A percentile compares a stretch with the other conserved stretches of the same genome.
phyloP scores from a whole-genome alignment of 2,329 filamentous ascomycete species.

The Albifimbria verrucaria region DNA sequence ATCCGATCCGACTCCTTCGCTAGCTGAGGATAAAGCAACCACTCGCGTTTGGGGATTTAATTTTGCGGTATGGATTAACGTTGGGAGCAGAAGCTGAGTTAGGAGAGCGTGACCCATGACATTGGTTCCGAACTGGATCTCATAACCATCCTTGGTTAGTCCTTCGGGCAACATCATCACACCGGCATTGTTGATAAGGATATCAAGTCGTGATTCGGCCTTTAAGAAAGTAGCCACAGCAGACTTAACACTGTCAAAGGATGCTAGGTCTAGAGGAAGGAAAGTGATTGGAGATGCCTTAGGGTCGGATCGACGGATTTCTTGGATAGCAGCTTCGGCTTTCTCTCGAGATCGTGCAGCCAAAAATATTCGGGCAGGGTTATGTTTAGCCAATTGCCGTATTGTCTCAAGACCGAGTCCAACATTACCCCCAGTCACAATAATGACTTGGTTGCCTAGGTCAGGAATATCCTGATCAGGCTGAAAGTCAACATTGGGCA shows the following conservation, averaged over 20 bases:
- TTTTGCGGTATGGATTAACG: constrained; percentile 26
- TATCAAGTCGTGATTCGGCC: constrained; percentile 9
- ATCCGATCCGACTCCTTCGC: no score
- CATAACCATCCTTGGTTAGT: constrained; percentile 11
- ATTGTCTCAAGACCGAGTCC: constrained; percentile 8
- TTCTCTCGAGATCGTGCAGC: constrained; percentile 4
- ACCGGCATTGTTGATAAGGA: constrained; percentile 11
- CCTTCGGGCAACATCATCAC: constrained; percentile 10
- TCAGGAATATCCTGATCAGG: constrained; percentile 11
- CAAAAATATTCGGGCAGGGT: constrained; percentile 5
- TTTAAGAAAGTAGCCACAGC: constrained; percentile 1
- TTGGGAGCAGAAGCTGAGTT: constrained; percentile 15
- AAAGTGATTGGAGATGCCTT: neutral
- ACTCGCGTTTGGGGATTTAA: constrained; percentile 26
- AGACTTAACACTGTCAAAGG: constrained; percentile 4
- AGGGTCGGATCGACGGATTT: neutral
- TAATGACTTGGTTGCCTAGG: constrained; percentile 5
- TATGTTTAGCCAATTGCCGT: neutral
- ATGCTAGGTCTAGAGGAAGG: constrained; percentile 4
- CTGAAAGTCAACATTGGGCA: no score
- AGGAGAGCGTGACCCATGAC: constrained; percentile 11
- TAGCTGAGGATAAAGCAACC: neutral
- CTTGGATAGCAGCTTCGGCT: constrained; percentile 3
- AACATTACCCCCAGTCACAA: constrained; percentile 9
- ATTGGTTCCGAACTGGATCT: constrained; percentile 14